Percentiles rank a stretch among this genome's conserved stretches.
Conservation (phyloP, 139 green algal species). For the Monoraphidium neglectum region DNA sequence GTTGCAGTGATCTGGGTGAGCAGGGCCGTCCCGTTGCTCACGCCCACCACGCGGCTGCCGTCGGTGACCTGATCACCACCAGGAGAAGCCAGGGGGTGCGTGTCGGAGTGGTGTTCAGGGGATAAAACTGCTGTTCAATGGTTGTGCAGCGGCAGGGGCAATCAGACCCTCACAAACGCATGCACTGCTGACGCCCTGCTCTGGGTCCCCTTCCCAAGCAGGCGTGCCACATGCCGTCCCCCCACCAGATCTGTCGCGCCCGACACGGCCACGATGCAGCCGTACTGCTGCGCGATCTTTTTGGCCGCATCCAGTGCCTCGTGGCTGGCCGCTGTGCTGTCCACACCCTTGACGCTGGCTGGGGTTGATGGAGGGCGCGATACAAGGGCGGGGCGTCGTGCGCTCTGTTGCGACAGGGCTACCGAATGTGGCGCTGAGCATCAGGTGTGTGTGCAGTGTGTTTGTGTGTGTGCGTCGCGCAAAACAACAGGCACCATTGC, state of each 20-base stretch:
- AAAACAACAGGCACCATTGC: no score
- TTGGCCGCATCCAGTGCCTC: conserved; percentile 59
- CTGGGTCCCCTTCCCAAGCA: conserved; percentile 17
- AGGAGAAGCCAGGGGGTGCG: no score
- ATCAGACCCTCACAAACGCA: neutral
- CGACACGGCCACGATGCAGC: conserved; percentile 74
- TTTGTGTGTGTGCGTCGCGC: no score
- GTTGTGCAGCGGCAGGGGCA: no score
- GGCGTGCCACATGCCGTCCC: no score
- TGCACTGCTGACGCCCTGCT: neutral
- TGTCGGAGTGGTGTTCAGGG: no score
- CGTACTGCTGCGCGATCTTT: conserved; percentile 42
- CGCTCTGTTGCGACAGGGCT: no score
- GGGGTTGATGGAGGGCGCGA: neutral
- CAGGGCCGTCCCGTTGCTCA: conserved; percentile 62
- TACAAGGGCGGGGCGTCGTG: no score
- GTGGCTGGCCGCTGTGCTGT: conserved; percentile 57
- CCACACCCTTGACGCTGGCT: conserved; percentile 56
- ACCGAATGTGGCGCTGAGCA: no score
- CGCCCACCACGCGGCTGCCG: conserved; percentile 46
- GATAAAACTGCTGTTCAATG: no score
- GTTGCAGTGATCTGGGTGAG: conserved; percentile 77
- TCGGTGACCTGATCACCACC: conserved; percentile 81
- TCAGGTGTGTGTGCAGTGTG: no score
- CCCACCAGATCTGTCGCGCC: conserved; percentile 65